Percentiles rank a stretch among this genome's conserved stretches.
Evolutionary conservation across 106 monocot species (phyloP).

Genomic region (Allium sativum): DNA sequence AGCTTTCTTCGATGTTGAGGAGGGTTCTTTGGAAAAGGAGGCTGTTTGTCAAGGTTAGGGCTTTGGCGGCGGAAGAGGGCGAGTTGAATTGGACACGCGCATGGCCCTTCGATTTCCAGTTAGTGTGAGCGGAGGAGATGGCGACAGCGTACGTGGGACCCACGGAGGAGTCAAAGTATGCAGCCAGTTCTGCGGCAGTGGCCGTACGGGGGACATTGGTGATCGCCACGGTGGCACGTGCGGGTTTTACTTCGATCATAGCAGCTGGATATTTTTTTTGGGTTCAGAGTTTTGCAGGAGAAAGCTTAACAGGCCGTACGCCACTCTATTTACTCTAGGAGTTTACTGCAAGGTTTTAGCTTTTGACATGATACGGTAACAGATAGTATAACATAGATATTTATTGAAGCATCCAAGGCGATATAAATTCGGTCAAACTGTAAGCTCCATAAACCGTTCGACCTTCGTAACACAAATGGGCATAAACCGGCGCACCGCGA

Average conservation of each 20-base stretch:
- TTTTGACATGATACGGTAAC: no score
- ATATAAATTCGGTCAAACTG: no score
- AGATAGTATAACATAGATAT: no score
- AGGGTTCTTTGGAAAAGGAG: slow-evolving; percentile 35
- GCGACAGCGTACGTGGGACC: slow-evolving; percentile 70
- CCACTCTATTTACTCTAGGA: no score
- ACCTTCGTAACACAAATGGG: no score
- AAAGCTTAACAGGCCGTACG: not conserved
- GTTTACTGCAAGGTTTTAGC: no score
- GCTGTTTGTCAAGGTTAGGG: slow-evolving; percentile 14
- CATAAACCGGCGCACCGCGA: no score
- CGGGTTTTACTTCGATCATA: no score
- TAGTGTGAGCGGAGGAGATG: slow-evolving; percentile 39
- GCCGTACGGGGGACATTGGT: slow-evolving; percentile 52
- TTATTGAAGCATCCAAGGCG: no score
- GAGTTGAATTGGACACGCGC: slow-evolving; percentile 76
- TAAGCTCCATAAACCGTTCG: no score
- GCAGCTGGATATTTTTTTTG: not conserved
- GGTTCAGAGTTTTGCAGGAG: not conserved
- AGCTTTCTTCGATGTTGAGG: slow-evolving; percentile 24
- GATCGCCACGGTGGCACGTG: slow-evolving; percentile 38
- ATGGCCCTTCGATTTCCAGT: slow-evolving; percentile 54
- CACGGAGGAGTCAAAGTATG: slow-evolving; percentile 47
- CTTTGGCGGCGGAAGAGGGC: slow-evolving; percentile 25
- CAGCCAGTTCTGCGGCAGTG: slow-evolving; percentile 49